phyloP scores from a whole-genome alignment of 208 protist species.

The Polymyxa betae region DNA sequence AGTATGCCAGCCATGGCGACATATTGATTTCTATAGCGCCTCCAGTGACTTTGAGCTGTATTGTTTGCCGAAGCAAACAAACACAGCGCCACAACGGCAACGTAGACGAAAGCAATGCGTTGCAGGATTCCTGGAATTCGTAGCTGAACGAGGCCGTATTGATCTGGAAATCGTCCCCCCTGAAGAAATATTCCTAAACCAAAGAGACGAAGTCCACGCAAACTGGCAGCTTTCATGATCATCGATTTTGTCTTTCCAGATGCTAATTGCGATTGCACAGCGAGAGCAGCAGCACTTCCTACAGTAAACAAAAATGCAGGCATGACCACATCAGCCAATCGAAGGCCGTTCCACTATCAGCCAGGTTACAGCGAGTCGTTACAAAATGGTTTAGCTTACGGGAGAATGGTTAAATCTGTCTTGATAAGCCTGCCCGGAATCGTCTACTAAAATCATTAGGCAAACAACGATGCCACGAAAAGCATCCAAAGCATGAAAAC shows the following conservation, averaged over 20 bases:
- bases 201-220: not conserved
- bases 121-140: constrained; percentile 46
- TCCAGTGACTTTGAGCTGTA: not conserved
- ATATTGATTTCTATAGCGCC: not conserved
- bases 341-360: constrained; percentile 1
- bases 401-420: constrained; percentile 6
- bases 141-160: not conserved
- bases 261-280: not conserved
- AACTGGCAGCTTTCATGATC: not conserved
- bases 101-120: constrained; percentile 17
- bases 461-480: constrained; percentile 25
- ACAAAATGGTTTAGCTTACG: not conserved
- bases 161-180: not conserved
- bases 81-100: not conserved
- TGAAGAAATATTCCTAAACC: not conserved
- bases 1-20: not conserved
- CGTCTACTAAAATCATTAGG: constrained; percentile 39
- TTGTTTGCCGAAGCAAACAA: not conserved
- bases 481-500: not conserved
- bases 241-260: not conserved
- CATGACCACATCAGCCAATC: constrained; percentile 35
- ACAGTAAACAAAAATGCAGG: constrained; percentile 37
- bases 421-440: not conserved
- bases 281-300: not conserved
- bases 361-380: not conserved